phyloP scores from a whole-genome alignment of 805 yeast genomes.

The Wickerhamiella sergipiensis region DNA sequence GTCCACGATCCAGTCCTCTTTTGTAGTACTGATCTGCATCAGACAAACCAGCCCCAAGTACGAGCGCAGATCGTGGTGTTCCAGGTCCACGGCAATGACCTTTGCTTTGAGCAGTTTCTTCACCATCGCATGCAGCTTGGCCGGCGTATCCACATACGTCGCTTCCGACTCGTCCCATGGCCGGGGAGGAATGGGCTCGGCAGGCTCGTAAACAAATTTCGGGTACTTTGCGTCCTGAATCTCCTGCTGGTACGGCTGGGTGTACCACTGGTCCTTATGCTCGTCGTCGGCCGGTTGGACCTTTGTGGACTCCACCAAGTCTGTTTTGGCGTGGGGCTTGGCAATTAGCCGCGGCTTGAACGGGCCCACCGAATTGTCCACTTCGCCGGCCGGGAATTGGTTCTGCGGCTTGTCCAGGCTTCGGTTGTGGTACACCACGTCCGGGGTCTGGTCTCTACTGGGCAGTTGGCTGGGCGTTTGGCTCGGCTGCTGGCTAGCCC shows the following conservation, averaged over 20 bases:
- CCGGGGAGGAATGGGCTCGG: slow-evolving; percentile 9
- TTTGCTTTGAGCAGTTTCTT: slow-evolving; percentile 34
- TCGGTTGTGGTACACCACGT: slow-evolving; percentile 14
- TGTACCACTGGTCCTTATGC: slow-evolving; percentile 39
- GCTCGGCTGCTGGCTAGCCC: background rate
- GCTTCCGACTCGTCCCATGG: slow-evolving; percentile 28
- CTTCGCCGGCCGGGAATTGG: slow-evolving; percentile 33
- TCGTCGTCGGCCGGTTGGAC: slow-evolving; percentile 27
- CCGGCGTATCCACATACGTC: slow-evolving; percentile 56
- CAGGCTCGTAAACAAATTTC: slow-evolving; percentile 35
- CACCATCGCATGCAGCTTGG: slow-evolving; percentile 41
- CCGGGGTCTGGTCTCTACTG: slow-evolving; percentile 13
- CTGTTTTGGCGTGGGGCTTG: slow-evolving; percentile 57
- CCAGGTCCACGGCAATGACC: slow-evolving; percentile 86
- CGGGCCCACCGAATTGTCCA: slow-evolving; percentile 65
- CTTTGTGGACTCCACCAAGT: slow-evolving; percentile 39
- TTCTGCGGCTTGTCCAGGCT: slow-evolving; percentile 23
- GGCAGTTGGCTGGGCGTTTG: background rate
- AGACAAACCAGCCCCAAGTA: slow-evolving; percentile 83
- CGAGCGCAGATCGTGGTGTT: slow-evolving; percentile 86
- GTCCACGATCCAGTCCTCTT: slow-evolving; percentile 78
- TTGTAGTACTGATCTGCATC: slow-evolving; percentile 79
- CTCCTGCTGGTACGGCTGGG: slow-evolving; percentile 72
- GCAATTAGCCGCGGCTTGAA: slow-evolving; percentile 58
- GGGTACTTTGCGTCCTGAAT: slow-evolving; percentile 63